Percentiles rank a stretch among this genome's conserved stretches.
Conservation (phyloP, 176 grass and related monocot genomes). For the Triticum aestivum region IWGSC_CS_RefSeq_v2.1 NC_057805.1:46159957-46160456, state of each 20-base stretch:
- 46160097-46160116: neutral
- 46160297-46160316: neutral
- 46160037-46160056: neutral
- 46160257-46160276: neutral
- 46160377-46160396: neutral
- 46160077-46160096: slow-evolving; percentile 1
- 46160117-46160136: neutral
- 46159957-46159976: neutral
- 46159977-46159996: neutral
- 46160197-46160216: neutral
- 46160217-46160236: neutral
- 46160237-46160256: neutral
- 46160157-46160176: neutral
- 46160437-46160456: neutral
- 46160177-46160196: neutral
- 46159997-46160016: neutral
- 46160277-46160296: neutral
- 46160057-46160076: neutral
- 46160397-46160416: neutral
- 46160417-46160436: neutral
- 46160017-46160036: neutral
- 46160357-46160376: neutral
- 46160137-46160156: neutral
- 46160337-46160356: neutral
- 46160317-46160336: neutral